phyloP scores from a whole-genome alignment of 2,329 filamentous ascomycete species.

The Beauveria sp. region DNA sequence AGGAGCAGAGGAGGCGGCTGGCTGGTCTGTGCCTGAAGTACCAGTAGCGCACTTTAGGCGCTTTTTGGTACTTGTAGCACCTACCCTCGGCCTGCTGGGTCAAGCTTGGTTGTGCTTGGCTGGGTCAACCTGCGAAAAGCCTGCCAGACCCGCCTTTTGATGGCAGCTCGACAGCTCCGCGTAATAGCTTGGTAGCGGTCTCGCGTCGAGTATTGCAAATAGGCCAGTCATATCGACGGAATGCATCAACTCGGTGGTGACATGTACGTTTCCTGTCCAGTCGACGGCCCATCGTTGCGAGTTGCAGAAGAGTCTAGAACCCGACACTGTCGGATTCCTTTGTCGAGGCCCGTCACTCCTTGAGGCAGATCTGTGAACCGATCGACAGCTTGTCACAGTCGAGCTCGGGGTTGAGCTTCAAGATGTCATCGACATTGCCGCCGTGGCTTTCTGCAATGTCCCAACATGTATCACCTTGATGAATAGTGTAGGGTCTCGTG shows the following conservation, averaged over 20 bases:
- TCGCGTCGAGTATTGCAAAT: too few species aligned
- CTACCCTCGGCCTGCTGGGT: too few species aligned
- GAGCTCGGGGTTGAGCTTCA: slow-evolving; percentile 35
- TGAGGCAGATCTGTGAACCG: slow-evolving; percentile 39
- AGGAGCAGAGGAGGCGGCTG: neutral
- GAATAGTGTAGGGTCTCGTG: slow-evolving; percentile 30
- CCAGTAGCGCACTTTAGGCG: neutral
- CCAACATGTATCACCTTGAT: slow-evolving; percentile 46
- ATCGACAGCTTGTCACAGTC: slow-evolving; percentile 38
- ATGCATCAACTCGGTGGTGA: too few species aligned
- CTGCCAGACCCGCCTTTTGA: too few species aligned
- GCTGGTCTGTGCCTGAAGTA: slow-evolving; percentile 2
- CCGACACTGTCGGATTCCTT: neutral
- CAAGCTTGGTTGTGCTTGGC: too few species aligned
- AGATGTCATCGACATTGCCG: slow-evolving; percentile 38
- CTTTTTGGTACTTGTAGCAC: neutral
- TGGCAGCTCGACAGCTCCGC: too few species aligned
- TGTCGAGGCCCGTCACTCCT: slow-evolving; percentile 15
- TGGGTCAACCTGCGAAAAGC: too few species aligned
- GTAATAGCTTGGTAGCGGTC: too few species aligned
- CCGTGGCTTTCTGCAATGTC: slow-evolving; percentile 35
- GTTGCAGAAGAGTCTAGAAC: neutral
- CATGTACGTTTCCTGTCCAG: too few species aligned
- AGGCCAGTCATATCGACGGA: too few species aligned
- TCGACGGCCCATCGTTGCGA: neutral